Evolutionary conservation across 2,329 filamentous ascomycete species (phyloP).

Genomic region (Colletotrichum higginsianum): DNA sequence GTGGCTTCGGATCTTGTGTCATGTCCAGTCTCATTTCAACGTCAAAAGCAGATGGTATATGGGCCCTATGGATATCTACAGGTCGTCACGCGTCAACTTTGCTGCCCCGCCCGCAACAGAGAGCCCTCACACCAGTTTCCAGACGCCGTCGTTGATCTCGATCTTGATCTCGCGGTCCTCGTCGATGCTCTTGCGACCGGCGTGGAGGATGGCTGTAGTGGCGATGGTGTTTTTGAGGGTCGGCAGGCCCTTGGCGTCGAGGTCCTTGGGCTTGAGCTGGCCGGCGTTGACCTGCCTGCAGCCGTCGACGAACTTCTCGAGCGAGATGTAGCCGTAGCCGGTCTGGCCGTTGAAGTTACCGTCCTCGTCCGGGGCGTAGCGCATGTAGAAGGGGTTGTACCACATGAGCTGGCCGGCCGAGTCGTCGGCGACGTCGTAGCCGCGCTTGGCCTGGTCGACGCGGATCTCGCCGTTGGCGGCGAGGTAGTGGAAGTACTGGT

Average conservation of each 20-base stretch:
- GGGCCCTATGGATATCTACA: slow-evolving; percentile 25
- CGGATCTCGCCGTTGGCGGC: slow-evolving; percentile 87
- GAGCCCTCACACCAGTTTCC: slow-evolving; percentile 71
- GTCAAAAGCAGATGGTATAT: slow-evolving; percentile 41
- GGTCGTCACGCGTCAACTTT: slow-evolving; percentile 14
- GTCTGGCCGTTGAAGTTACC: slow-evolving; percentile 94
- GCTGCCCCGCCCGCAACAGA: not conserved
- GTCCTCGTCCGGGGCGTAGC: slow-evolving; percentile 93
- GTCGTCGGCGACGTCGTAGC: slow-evolving; percentile 95
- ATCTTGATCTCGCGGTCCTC: slow-evolving; percentile 86
- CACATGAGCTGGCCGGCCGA: slow-evolving; percentile 78
- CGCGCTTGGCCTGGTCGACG: slow-evolving; percentile 93
- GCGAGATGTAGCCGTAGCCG: slow-evolving; percentile 93
- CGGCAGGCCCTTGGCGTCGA: slow-evolving; percentile 86
- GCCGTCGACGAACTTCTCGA: slow-evolving; percentile 96
- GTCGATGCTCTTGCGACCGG: slow-evolving; percentile 87
- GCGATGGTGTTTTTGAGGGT: slow-evolving; percentile 92
- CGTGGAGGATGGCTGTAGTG: slow-evolving; percentile 92
- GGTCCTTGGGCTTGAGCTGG: slow-evolving; percentile 77
- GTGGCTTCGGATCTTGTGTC: not conserved
- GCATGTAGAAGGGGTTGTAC: slow-evolving; percentile 97
- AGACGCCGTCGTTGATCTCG: slow-evolving; percentile 73
- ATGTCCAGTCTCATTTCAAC: slow-evolving; percentile 28
- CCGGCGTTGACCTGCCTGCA: slow-evolving; percentile 85
- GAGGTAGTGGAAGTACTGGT: slow-evolving; percentile 98